Evolutionary conservation across 2,329 filamentous ascomycete genomes (phyloP), one percentile per base, ranked within the genome.

Genomic region (Pyrenophora seminiperda): DNA sequence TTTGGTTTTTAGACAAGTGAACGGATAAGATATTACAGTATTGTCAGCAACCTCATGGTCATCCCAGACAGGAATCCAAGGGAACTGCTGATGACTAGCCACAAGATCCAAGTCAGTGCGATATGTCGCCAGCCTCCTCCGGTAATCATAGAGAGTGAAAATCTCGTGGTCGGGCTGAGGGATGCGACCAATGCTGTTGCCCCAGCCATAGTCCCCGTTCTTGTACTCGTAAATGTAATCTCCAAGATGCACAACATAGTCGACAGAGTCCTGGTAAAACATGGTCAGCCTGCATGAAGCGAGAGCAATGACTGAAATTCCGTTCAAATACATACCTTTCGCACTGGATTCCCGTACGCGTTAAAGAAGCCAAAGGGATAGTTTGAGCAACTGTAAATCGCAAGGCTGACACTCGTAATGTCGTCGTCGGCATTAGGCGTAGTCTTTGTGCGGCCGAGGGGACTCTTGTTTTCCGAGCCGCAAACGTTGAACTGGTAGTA

Each of bases 401-500:
- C 87, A 46, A 90, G 76, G 31, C 77, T 82, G 46, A 90, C 74
- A 14, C 80, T 73, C 1, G 79, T 76, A 5, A 86, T 79, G 18
- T 82, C 75, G 45, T 87, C 82, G 13, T 81, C 75, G 11, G 77
- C 74, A 2, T 72, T 69, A 2, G 88, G 87, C 4, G 84, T 82
- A 0, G 88, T 90, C 75, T 90, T 90, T 18, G 87, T 90, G 9
- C 84, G 77, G 11, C 87, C 87, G 18, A 89, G 41, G 0, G 83
- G 81, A 43, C 83, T 87, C 37, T 74, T 81, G 42, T 81, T 83
- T 47, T 83, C 75, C 0, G 85, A 87, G 44, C 77, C 75, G 64
- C 88, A 91, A 22, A 90, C 79, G 17, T 75, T 82, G 73, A 90
- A 91, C 61, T 87, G 86, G 61, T 89, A 89, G 61, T 81, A 86